These are phyloP conservation scores for Aspergillus jensenii DNA, from an alignment of 2,329 filamentous ascomycete species.

Conservation along the genomic window DNA sequence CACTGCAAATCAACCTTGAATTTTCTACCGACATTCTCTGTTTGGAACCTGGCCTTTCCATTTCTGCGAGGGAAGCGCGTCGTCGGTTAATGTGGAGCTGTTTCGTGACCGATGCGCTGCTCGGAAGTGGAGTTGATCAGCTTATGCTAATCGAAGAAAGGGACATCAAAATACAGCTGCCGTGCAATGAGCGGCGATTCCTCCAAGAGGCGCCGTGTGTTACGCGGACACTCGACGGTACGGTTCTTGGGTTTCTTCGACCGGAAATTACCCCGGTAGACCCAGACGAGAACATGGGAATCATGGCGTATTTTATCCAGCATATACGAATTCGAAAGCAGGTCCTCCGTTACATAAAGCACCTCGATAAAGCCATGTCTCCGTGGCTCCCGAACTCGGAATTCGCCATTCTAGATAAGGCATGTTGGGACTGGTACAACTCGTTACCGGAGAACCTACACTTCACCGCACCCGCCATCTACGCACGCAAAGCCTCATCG, in stretches of 20 bases:
- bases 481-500: constrained; percentile 8
- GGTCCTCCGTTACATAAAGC: constrained; percentile 11
- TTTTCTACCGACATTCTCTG: constrained; percentile 11
- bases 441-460: constrained; percentile 4
- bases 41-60: neutral
- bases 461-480: neutral
- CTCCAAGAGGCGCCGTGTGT: constrained; percentile 2
- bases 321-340: constrained; percentile 9
- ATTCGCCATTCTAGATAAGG: constrained; percentile 8
- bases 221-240: constrained; percentile 1
- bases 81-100: constrained; percentile 12
- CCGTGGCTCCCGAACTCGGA: constrained; percentile 10
- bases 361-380: constrained; percentile 8
- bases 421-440: constrained; percentile 6
- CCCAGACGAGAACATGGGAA: constrained; percentile 7
- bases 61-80: constrained; percentile 3
- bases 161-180: constrained; percentile 10
- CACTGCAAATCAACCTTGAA: constrained; percentile 10
- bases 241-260: neutral
- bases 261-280: neutral
- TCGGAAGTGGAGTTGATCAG: constrained; percentile 12
- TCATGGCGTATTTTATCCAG: constrained; percentile 9
- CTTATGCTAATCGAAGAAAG: constrained; percentile 8
- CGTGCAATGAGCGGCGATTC: constrained; percentile 5
- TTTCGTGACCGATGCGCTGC: constrained; percentile 9